These are phyloP conservation scores for Dimargaris cristalligena DNA, from an alignment of 192 early-diverging fungal species.

Conservation along the genomic window DNA sequence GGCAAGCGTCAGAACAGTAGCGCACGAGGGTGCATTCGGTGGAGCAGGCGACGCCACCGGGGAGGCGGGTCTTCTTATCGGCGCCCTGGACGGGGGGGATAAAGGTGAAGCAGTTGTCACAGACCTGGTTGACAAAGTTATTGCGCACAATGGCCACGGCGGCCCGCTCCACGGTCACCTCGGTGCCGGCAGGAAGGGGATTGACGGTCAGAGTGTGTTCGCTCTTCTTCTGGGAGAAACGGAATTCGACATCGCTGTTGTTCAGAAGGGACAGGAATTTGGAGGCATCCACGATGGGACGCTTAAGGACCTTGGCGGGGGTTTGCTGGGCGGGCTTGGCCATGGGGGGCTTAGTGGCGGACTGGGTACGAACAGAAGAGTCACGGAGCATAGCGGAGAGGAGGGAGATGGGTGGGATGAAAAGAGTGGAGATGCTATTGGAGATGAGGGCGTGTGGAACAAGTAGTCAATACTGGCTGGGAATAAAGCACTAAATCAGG, in stretches of 20 bases:
- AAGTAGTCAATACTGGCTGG: no score
- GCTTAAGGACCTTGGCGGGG: not conserved
- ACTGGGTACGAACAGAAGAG: not conserved
- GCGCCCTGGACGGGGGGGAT: slow-evolving; percentile 23
- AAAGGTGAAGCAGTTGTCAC: slow-evolving; percentile 31
- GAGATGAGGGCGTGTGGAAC: no score
- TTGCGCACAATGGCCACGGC: slow-evolving; percentile 34
- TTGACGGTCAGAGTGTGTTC: no score
- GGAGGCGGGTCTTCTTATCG: slow-evolving; percentile 15
- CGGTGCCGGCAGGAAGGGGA: slow-evolving; percentile 27
- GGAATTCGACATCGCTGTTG: no score
- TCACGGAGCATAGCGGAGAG: not conserved
- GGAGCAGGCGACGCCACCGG: slow-evolving; percentile 17
- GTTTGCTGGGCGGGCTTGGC: not conserved
- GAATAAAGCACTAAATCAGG: no score
- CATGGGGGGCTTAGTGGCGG: not conserved
- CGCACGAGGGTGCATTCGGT: slow-evolving; percentile 31
- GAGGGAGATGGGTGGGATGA: not conserved
- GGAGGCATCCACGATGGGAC: no score
- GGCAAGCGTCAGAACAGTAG: slow-evolving; percentile 41
- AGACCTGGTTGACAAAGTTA: slow-evolving; percentile 31
- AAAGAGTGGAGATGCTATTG: not conserved
- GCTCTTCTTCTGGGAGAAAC: no score
- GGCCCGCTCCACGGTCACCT: slow-evolving; percentile 30
- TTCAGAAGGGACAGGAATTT: no score